Base-by-base conservation (phyloP, 108 stramenopile species). In the Aurantiochytrium sp. region DNA sequence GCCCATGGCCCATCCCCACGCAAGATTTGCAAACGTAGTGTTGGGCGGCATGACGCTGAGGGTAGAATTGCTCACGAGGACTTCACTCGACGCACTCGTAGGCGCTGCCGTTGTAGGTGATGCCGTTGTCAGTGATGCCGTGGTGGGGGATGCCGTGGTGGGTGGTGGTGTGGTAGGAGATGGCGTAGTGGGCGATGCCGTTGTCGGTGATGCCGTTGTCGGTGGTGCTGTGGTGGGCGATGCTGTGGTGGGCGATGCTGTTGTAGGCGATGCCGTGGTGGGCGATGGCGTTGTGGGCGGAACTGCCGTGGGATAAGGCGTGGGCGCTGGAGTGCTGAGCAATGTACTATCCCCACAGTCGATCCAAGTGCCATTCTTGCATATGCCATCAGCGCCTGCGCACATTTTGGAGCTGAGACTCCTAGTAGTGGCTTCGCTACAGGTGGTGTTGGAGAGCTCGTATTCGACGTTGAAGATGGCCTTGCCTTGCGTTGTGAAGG, bases 401-500 rank as follows among this genome's bases (percentile, higher is more conserved):
- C 76, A 83, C 49, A 53, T 53, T 23, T 83, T 83, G 49, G 51
- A 83, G 45, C 23, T 25, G 19, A 83, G 19, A 6, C 23, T 6
- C 0, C 4, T 18, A 14, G 45, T 2, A 16, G 4, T 16, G 10
- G 51, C 76, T 18, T 28, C 28, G 16, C 5, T 8, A 28, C 76
- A 83, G 6, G 76, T 53, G 76, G 12, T 4, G 19, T n/a, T 5
- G 18, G 10, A 10, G 57, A 58, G 5, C n/a, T 23, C 23, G 58
- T 87, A 87, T 58, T 87, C 87, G 19, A 87, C 87, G 58, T 88
- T 44, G 42, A 90, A 88, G 69, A 88, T 44, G 35, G 88, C 88
- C 88, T 90, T 90, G 60, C 43, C 42, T 4, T 28, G 19, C 10
- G 10, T 28, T 42, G 44, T n/a, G 60, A 90, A 90, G 72, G 59